Evolutionary conservation across 2,329 filamentous ascomycete species (phyloP).

Genomic region (Colletotrichum costaricense): DNA sequence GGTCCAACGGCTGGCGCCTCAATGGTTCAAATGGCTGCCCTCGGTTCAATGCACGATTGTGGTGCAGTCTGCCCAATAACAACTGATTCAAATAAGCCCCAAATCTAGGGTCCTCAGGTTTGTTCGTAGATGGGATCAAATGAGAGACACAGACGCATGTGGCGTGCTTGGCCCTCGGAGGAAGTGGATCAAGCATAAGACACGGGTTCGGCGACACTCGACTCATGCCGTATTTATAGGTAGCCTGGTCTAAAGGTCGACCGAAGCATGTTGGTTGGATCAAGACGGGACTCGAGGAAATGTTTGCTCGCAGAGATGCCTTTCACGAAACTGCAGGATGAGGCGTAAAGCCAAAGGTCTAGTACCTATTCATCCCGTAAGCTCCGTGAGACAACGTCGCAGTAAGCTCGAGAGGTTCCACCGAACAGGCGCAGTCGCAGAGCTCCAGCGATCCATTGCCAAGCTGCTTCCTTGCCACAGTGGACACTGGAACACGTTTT

Average conservation of each 20-base stretch:
- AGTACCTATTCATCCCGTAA: neutral
- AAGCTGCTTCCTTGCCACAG: neutral
- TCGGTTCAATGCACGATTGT: neutral
- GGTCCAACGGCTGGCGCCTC: neutral
- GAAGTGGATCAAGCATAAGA: neutral
- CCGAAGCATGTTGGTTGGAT: neutral
- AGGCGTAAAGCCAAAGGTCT: neutral
- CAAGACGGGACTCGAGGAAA: neutral
- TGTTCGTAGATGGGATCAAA: neutral
- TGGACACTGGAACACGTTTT: neutral
- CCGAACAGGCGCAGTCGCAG: neutral
- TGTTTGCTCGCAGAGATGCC: neutral
- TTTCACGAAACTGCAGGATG: neutral
- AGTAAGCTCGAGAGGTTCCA: conserved; percentile 20
- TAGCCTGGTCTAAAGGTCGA: neutral
- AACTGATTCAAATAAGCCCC: neutral
- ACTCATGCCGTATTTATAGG: neutral
- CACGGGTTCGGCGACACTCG: neutral
- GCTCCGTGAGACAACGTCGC: neutral
- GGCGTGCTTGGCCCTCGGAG: neutral
- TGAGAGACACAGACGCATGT: conserved; percentile 5
- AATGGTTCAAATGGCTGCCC: neutral
- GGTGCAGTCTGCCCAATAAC: neutral
- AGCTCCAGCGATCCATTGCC: neutral
- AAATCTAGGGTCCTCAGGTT: neutral